Base-by-base conservation (phyloP, 768 basidiomycete genomes). In the Jaapia argillacea region DNA sequence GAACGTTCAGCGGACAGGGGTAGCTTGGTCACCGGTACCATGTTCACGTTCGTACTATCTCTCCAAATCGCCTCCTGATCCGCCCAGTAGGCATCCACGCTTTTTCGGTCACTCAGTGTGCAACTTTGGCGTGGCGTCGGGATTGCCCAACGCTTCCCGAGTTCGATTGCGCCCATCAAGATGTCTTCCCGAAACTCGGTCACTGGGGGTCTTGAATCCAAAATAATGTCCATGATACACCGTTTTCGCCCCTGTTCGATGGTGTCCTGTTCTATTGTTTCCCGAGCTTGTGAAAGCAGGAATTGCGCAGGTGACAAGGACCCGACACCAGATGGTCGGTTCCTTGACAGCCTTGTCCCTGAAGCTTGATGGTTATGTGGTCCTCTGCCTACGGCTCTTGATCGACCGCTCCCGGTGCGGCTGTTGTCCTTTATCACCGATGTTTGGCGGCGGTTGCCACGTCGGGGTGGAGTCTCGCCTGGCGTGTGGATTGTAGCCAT, bases 221-320 rank as follows among this genome's bases (percentile, higher is more conserved):
- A 60, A 47, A 74, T 57, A 44, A 71, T 53, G 52, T 72, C 72
- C 71, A 72, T 74, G 48, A 70, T 57, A 28, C 56, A 69, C 49
- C 57, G 61, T 38, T 49, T 61, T 24, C 54, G 58, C 42, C 63
- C 57, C 48, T 53, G 52, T 50, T 53, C 49, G 39, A 54, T 57
- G 41, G 56, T 52, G 51, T 61, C 58, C 22, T 49, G 41, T 37
- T 45, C 55, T n/a, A 50, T 51, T n/a, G 45, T 44, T 35, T 41
- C 49, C 39, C 42, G 55, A 21, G 55, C 56, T 10, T 48, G 47
- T 40, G 45, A 42, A 24, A 55, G 36, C 10, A 53, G 41, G 31
- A 46, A 49, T 38, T 41, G 36, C 16, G 47, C 49, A 21, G 52
- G 48, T 24, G 48, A 50, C 44, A 33, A 10, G 28, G n/a, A n/a